phyloP scores from a whole-genome alignment of 441 rosid species.

The Rhodomyrtus psidioides region DNA sequence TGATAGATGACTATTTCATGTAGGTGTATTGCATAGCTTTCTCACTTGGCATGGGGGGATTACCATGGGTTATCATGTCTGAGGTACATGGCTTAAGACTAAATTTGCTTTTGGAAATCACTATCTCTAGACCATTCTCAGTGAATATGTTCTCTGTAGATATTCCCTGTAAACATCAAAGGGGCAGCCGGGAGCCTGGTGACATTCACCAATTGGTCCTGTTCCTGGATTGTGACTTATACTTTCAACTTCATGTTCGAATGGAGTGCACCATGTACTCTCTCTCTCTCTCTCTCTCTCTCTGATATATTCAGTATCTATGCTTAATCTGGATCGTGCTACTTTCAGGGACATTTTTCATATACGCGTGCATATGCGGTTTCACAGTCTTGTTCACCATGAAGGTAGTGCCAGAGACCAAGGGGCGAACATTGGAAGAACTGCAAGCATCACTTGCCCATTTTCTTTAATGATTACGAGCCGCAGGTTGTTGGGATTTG shows the following conservation, averaged over 20 bases:
- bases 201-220: not conserved
- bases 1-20: too few species aligned
- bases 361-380: not conserved
- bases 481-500: not conserved
- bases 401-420: not conserved
- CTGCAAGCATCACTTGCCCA: not conserved
- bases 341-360: not conserved
- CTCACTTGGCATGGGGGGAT: too few species aligned
- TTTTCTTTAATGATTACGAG: not conserved
- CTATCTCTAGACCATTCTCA: not conserved
- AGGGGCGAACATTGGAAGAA: constrained; percentile 4
- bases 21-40: too few species aligned
- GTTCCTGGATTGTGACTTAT: not conserved
- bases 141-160: not conserved
- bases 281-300: not conserved
- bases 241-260: not conserved
- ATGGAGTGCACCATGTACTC: not conserved
- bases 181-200: not conserved
- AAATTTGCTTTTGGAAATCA: not conserved
- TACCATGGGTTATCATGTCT: too few species aligned
- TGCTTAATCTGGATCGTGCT: not conserved
- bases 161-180: not conserved
- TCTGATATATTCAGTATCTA: not conserved
- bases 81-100: not conserved
- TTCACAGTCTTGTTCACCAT: not conserved